Conservation (phyloP, 257 asterid genomes). For the Henckelia pumila region DNA sequence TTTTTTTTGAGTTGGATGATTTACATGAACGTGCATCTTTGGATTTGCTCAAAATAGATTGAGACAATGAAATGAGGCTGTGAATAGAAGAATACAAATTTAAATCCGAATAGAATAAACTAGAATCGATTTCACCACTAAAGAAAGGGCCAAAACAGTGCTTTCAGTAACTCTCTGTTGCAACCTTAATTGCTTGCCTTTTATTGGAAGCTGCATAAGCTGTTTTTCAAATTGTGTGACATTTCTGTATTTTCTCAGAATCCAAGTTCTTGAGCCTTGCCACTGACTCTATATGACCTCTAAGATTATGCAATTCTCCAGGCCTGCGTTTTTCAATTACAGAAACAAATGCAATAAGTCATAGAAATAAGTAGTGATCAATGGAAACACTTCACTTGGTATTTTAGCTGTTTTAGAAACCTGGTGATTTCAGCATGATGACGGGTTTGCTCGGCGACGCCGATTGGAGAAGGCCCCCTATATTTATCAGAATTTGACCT, state of each 20-base stretch:
- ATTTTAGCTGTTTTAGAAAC: constrained; percentile 1
- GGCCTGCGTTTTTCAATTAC: constrained; percentile 13
- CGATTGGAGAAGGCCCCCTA: constrained; percentile 23
- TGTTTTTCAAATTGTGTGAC: constrained; percentile 21
- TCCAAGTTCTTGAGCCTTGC: constrained; percentile 30
- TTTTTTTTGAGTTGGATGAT: too few species aligned
- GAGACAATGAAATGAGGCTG: not conserved
- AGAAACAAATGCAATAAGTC: not conserved
- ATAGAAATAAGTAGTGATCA: not conserved
- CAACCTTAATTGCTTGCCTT: not conserved
- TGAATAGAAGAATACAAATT: too few species aligned
- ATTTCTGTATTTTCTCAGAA: constrained; percentile 21
- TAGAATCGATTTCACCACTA: not conserved
- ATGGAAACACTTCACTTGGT: not conserved
- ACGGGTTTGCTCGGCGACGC: constrained; percentile 30
- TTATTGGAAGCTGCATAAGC: not conserved
- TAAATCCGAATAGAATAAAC: too few species aligned
- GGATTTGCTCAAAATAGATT: not conserved
- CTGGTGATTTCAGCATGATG: constrained; percentile 27
- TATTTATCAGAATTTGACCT: constrained; percentile 21
- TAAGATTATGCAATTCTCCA: constrained; percentile 28
- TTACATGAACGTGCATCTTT: too few species aligned
- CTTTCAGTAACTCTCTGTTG: not conserved
- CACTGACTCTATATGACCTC: constrained; percentile 33
- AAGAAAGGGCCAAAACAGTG: not conserved